Evolutionary conservation across 257 asterid genomes (phyloP).

Genomic region (Lithospermum erythrorhizon): DNA sequence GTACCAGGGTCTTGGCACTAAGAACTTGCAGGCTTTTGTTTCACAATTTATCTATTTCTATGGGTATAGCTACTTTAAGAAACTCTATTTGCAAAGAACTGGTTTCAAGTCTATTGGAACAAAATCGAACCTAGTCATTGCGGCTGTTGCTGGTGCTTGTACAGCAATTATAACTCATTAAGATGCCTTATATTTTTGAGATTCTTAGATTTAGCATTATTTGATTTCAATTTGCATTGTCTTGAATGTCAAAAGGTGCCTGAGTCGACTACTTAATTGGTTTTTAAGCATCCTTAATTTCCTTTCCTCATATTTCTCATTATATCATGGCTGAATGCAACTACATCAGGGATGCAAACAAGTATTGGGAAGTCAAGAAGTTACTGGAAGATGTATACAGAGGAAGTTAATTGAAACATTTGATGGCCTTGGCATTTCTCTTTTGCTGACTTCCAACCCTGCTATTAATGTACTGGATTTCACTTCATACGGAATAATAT

Average conservation of each 20-base stretch:
- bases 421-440: slow-evolving; percentile 43
- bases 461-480: slow-evolving; percentile 34
- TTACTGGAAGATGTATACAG: slow-evolving; percentile 29
- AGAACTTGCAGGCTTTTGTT: slow-evolving; percentile 33
- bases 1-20: slow-evolving; percentile 44
- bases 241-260: background rate
- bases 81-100: slow-evolving; percentile 27
- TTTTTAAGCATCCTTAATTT: background rate
- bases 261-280: background rate
- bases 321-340: slow-evolving; percentile 22
- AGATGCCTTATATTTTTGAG: background rate
- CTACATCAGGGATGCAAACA: slow-evolving; percentile 44
- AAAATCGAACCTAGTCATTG: slow-evolving; percentile 31
- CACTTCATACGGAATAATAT: background rate
- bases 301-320: background rate
- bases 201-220: background rate
- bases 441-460: slow-evolving; percentile 37
- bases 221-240: background rate
- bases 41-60: slow-evolving; percentile 36
- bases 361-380: slow-evolving; percentile 39
- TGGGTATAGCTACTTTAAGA: slow-evolving; percentile 39
- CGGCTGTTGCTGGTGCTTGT: slow-evolving; percentile 44
- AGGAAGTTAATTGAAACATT: slow-evolving; percentile 34
- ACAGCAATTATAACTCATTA: slow-evolving; percentile 32
- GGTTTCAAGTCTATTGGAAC: slow-evolving; percentile 39